Percentiles rank a stretch among this genome's conserved stretches.
These are phyloP conservation scores for Cladophialophora immunda DNA, from an alignment of 2,329 filamentous ascomycete genomes.

Conservation along the genomic window DNA sequence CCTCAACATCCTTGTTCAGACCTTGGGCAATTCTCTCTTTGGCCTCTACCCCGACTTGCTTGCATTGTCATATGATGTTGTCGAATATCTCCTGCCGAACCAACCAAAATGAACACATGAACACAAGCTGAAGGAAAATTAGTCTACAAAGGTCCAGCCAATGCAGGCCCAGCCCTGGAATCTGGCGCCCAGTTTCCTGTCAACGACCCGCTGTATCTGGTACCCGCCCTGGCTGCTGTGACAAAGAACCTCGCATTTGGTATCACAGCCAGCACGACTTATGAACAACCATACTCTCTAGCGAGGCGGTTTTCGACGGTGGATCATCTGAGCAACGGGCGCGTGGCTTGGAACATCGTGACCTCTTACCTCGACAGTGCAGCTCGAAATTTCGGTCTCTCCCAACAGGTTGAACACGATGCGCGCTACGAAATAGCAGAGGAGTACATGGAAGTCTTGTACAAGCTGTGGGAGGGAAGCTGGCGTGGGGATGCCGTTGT, in stretches of 20 bases:
- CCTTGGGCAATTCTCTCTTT: too few relatives aligned
- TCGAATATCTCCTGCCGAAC: not conserved
- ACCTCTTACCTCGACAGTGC: constrained; percentile 59
- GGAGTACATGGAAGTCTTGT: constrained; percentile 57
- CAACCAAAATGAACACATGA: not conserved
- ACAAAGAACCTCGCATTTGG: constrained; percentile 66
- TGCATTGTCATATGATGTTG: too few relatives aligned
- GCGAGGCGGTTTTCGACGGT: constrained; percentile 71
- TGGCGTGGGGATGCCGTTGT: constrained; percentile 61
- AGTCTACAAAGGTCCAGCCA: constrained; percentile 52
- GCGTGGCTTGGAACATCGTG: constrained; percentile 63
- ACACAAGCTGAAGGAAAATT: constrained; percentile 19
- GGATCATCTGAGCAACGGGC: constrained; percentile 72
- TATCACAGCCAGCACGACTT: constrained; percentile 72
- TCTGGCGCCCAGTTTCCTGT: constrained; percentile 55
- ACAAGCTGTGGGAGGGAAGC: constrained; percentile 63
- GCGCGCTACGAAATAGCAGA: constrained; percentile 59
- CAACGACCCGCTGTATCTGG: constrained; percentile 67
- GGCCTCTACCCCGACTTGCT: too few relatives aligned
- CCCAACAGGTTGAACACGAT: constrained; percentile 59
- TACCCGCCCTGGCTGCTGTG: constrained; percentile 58
- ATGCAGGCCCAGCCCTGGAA: constrained; percentile 50
- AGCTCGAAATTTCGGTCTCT: constrained; percentile 57
- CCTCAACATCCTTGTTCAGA: not conserved
- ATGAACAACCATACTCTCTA: constrained; percentile 74